Evolutionary conservation across 139 green algal species (phyloP).

Genomic region (Yamagishiella unicocca): DNA sequence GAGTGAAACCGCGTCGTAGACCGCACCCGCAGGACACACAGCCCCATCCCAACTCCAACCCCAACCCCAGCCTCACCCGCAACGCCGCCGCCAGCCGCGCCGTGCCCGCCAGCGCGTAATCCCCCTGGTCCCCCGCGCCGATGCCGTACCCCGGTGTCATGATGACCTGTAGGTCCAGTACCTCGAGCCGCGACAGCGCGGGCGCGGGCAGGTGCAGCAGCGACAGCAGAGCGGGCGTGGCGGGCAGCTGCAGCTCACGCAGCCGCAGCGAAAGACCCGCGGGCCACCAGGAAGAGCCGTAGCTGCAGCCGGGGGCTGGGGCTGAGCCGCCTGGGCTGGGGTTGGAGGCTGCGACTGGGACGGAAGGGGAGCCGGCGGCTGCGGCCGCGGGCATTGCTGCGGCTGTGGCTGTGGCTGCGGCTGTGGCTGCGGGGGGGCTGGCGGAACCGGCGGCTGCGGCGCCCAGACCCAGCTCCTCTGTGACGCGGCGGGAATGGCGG

Average conservation of each 20-base stretch:
- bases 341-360: background rate
- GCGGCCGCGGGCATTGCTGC: too few species aligned
- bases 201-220: slow-evolving; percentile 41
- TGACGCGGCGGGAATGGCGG: background rate
- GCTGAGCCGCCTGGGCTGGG: background rate
- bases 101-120: background rate
- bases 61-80: background rate
- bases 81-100: background rate
- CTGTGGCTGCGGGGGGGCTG: background rate
- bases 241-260: slow-evolving; percentile 38
- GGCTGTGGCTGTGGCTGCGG: too few species aligned
- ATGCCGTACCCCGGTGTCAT: background rate
- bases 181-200: background rate
- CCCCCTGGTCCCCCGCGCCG: background rate
- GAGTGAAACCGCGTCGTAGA: too few species aligned
- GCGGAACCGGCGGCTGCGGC: background rate
- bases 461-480: background rate
- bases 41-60: background rate
- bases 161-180: slow-evolving; percentile 33
- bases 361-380: background rate
- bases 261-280: background rate
- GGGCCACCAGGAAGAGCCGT: background rate
- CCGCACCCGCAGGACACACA: too few species aligned
- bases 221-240: slow-evolving; percentile 15
- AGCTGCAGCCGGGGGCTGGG: too few species aligned